Base-by-base conservation (phyloP, 208 protist species). In the Leptomonas pyrrhocoris region DNA sequence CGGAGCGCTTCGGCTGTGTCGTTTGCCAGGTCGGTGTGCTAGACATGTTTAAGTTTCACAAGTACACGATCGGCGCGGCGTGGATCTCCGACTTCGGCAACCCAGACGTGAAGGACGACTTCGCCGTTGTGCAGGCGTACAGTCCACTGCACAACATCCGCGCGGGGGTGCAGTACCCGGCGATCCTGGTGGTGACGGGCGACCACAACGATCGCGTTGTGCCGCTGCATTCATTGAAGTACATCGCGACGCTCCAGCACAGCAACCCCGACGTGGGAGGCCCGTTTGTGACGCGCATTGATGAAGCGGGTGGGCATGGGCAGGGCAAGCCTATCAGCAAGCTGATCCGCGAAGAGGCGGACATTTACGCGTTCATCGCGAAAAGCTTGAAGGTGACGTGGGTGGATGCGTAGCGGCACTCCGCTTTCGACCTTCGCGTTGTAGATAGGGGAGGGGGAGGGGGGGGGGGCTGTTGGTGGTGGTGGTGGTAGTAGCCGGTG, bases 171-270 rank as follows among this genome's bases (percentile, higher is more conserved):
- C 71, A 86, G 56, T 98, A 98, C 73, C 97, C 97, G 30, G 68
- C 86, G 0, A 88, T 98, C 45, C 73, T 98, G 2, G 81, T 98
- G 1, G 79, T 94, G 3, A 98, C 97, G 18, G 92, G 87, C 49
- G 94, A 98, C 68, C 96, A 98, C 82, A 97, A 99, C 67, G 97
- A 99, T 74, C 81, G 97, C 25, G 97, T 98, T 16, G 86, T 97
- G 57, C 96, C 96, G 18, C 73, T 97, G 46, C 97, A 98, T 74
- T 97, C 95, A 12, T 94, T 97, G 61, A 99, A 99, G 82, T 98
- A 96, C 68, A 73, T 95, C 0, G 91, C 96, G 1, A 86, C 93
- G 53, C 72, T 98, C 23, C 97, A 99, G 85, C 92, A 98, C 84
- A 62, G 56, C 45, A 92, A 94, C 71, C 81, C 87, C 1, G 70